Evolutionary conservation across 805 yeast genomes (phyloP).

Genomic region (Ogataea saltuana): DNA sequence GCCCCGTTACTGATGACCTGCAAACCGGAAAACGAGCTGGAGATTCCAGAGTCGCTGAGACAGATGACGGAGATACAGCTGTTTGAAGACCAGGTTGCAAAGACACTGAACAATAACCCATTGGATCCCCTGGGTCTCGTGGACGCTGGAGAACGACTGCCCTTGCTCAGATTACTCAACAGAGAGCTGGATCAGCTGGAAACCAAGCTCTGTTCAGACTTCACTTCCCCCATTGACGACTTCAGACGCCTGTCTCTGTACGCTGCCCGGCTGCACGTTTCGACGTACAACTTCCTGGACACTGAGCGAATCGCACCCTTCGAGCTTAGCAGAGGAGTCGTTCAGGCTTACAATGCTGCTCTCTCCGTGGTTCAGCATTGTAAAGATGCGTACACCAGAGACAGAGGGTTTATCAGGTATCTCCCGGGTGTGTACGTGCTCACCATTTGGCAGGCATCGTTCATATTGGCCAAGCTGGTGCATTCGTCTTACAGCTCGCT

Average conservation of each 20-base stretch:
- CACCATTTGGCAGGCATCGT: constrained; percentile 89
- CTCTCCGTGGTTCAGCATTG: constrained; percentile 69
- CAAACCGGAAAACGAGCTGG: constrained; percentile 43
- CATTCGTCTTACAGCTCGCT: constrained; percentile 72
- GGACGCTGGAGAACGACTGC: constrained; percentile 68
- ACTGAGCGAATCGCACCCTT: constrained; percentile 48
- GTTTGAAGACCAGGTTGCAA: constrained; percentile 83
- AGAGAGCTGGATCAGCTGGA: constrained; percentile 79
- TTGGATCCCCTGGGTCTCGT: constrained; percentile 65
- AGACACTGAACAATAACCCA: constrained; percentile 70
- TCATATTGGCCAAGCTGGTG: constrained; percentile 73
- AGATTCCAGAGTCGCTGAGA: constrained; percentile 59
- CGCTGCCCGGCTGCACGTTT: constrained; percentile 77
- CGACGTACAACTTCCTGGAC: constrained; percentile 80
- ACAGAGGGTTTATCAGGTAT: constrained; percentile 66
- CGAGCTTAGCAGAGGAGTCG: constrained; percentile 71
- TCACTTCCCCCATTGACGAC: constrained; percentile 55
- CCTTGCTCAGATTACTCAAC: constrained; percentile 68
- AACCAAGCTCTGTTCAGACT: constrained; percentile 43
- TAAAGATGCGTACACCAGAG: constrained; percentile 55
- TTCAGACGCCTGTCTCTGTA: constrained; percentile 67
- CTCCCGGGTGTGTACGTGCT: constrained; percentile 82
- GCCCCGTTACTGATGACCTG: constrained; percentile 59
- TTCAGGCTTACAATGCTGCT: constrained; percentile 79
- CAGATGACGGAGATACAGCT: constrained; percentile 82